Base-by-base conservation (phyloP, 345 rosid genomes). In the Rhizophora apiculata region DNA sequence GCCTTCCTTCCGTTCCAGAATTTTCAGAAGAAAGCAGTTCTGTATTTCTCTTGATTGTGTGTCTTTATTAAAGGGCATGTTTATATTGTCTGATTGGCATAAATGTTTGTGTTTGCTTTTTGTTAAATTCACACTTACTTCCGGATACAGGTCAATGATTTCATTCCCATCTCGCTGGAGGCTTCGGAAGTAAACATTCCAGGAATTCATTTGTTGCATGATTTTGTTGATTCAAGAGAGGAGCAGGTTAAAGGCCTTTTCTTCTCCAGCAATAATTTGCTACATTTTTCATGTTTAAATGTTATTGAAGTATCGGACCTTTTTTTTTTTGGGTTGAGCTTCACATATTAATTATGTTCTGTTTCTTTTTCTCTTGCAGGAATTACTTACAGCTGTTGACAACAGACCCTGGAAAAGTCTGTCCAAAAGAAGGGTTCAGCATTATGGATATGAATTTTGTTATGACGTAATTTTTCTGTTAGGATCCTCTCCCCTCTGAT, bases 381-480 rank as follows among this genome's bases (percentile, higher is more conserved):
- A 87, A 75, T 78, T 89, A 82, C 89, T 94, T 79, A 86, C 84
- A 43, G 95, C 91, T 20, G 93, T 94, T 77, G 98, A 94, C 80
- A 65, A 59, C 53, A 74, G 75, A 62, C 87, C 93, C 69, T 94
- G 97, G 98, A 84, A 84, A 36, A 82, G 76, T 72, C 95, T 94
- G 1, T 72, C 96, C 0, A 94, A 94, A 79, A 79, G 97, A 72
- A 87, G 97, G 80, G 97, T 91, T 78, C 98, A 89, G 74, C 98
- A 94, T 83, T 89, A 94, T 69, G 98, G 98, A 68, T 94, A 94
- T 72, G 89, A 89, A 79, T 94, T 94, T 73, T 82, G 89, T 77
- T 94, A 94, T 48, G 86, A 80, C 2, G 96, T 89, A 74, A 78
- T 19, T 22, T 13, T 13, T 48, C n/a, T 49, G 29, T 65, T 56